Conservation (phyloP, 2,329 filamentous ascomycete species). For the Aspergillus chevalieri region DNA sequence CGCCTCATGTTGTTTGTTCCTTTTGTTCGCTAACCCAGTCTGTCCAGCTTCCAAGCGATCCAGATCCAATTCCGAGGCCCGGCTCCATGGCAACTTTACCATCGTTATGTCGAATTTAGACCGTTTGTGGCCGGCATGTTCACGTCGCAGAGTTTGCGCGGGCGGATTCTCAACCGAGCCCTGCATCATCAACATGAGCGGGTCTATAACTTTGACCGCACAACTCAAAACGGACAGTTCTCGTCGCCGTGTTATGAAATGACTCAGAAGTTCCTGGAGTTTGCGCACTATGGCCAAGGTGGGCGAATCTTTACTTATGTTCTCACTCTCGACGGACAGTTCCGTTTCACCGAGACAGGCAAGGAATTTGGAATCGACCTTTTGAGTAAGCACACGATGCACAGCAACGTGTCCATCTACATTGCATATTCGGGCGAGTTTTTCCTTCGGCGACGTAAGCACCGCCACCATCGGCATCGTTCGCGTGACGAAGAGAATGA, state of each 20-base stretch:
- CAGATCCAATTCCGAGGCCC: conserved; percentile 84
- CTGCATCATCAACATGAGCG: conserved; percentile 84
- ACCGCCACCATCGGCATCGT: conserved; percentile 34
- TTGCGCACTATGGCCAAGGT: conserved; percentile 80
- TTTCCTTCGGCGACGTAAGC: conserved; percentile 66
- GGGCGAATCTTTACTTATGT: conserved; percentile 88
- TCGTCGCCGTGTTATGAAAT: conserved; percentile 62
- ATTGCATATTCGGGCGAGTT: conserved; percentile 92
- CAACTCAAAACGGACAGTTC: conserved; percentile 67
- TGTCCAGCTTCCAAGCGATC: conserved; percentile 76
- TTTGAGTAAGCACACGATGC: conserved; percentile 93
- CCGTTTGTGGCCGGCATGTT: conserved; percentile 90
- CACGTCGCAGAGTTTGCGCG: conserved; percentile 67
- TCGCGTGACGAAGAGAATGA: conserved; percentile 29
- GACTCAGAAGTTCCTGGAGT: conserved; percentile 72
- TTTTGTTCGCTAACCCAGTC: not conserved
- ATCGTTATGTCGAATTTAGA: conserved; percentile 87
- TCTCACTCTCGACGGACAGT: conserved; percentile 74
- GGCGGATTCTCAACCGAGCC: conserved; percentile 73
- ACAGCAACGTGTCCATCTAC: conserved; percentile 84
- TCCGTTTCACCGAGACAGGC: conserved; percentile 91
- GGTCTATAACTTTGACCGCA: conserved; percentile 79
- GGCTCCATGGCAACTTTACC: conserved; percentile 72
- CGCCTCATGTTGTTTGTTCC: not conserved
- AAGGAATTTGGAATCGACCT: conserved; percentile 93